Conservation (phyloP, 768 basidiomycete genomes). For the Cantharellus anzutake region DNA sequence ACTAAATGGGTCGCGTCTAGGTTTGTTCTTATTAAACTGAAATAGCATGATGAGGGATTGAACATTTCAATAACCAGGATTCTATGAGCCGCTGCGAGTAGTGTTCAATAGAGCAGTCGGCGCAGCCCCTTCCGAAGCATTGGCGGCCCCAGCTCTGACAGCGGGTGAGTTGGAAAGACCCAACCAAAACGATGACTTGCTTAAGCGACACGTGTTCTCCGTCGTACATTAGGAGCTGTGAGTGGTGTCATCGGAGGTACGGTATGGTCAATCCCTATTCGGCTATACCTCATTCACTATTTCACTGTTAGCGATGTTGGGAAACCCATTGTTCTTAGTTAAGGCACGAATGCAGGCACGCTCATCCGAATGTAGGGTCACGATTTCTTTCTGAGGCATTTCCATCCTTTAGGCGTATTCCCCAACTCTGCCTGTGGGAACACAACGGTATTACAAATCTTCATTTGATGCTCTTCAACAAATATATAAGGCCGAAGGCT, state of each 20-base stretch:
- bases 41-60: no score
- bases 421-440: conserved; percentile 80
- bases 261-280: conserved; percentile 3
- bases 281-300: conserved; percentile 11
- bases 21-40: conserved; percentile 20
- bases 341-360: conserved; percentile 92
- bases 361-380: conserved; percentile 2
- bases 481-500: conserved; percentile 60
- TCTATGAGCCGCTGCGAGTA: conserved; percentile 83
- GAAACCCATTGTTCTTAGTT: conserved; percentile 84
- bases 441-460: conserved; percentile 81
- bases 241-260: conserved; percentile 84
- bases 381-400: neutral
- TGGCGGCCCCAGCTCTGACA: conserved; percentile 50
- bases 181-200: no score
- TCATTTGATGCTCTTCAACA: conserved; percentile 64
- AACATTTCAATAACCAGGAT: conserved; percentile 32
- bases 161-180: conserved; percentile 30
- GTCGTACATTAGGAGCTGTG: conserved; percentile 35
- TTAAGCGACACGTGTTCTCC: no score
- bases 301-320: conserved; percentile 39
- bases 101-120: conserved; percentile 52
- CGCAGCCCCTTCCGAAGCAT: conserved; percentile 28
- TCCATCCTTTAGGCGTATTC: conserved; percentile 57
- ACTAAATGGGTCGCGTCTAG: conserved; percentile 78